Conservation (phyloP, 2,329 filamentous ascomycete genomes). For the Beauveria sp. region DNA sequence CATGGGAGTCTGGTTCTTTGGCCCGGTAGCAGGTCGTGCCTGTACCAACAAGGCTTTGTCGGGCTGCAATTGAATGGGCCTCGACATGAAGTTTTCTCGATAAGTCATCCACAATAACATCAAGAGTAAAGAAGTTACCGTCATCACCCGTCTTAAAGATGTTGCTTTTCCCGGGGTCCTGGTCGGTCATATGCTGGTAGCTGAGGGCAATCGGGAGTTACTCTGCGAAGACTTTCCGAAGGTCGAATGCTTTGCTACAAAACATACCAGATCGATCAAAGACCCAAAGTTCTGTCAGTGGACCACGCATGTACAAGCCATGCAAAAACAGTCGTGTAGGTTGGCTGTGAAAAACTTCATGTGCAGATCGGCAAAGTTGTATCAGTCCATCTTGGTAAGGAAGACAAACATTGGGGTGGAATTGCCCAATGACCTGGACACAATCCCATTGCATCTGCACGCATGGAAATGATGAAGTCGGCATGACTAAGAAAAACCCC, state of each 20-base stretch:
- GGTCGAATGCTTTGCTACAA: slow-evolving; percentile 23
- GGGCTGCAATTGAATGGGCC: slow-evolving; percentile 20
- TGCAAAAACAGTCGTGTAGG: slow-evolving; percentile 28
- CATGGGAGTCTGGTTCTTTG: slow-evolving; percentile 17
- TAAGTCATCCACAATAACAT: slow-evolving; percentile 6
- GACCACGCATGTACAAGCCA: slow-evolving; percentile 27
- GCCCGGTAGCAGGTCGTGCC: slow-evolving; percentile 26
- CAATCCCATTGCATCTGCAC: slow-evolving; percentile 11
- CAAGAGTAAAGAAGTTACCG: not conserved
- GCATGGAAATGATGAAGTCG: slow-evolving; percentile 3
- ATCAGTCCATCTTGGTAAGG: slow-evolving; percentile 15
- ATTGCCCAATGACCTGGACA: slow-evolving; percentile 16
- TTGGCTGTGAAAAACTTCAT: slow-evolving; percentile 24
- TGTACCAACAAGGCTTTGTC: slow-evolving; percentile 20
- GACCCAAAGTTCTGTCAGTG: slow-evolving; percentile 26
- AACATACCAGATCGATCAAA: slow-evolving; percentile 31
- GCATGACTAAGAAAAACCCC: not conserved
- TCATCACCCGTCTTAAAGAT: slow-evolving; percentile 19
- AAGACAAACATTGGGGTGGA: slow-evolving; percentile 5
- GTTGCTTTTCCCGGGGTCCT: slow-evolving; percentile 19
- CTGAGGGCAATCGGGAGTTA: slow-evolving; percentile 22
- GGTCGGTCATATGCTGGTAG: slow-evolving; percentile 24
- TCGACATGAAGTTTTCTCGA: slow-evolving; percentile 23
- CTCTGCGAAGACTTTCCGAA: slow-evolving; percentile 20
- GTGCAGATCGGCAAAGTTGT: slow-evolving; percentile 15